phyloP scores from a whole-genome alignment of 176 grass and related monocot genomes.

The Oryza officinalis region DNA sequence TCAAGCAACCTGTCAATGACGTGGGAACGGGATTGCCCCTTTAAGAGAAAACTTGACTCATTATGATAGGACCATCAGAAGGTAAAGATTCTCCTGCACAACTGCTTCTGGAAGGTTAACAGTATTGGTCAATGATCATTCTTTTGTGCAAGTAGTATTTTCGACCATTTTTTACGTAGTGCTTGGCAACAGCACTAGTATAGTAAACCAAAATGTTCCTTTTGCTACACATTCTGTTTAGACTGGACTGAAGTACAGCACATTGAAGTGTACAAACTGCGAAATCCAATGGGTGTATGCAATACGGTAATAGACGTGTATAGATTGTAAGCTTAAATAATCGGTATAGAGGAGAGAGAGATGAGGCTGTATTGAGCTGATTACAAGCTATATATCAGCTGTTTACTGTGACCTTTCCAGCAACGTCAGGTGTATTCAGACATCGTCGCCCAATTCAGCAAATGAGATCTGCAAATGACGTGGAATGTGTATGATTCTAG shows the following conservation, averaged over 20 bases:
- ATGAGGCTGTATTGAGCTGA: not conserved
- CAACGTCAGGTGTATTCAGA: not conserved
- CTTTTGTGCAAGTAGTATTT: slow-evolving; percentile 19
- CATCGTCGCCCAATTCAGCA: too few relatives aligned
- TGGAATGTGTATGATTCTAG: not conserved
- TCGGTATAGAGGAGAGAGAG: not conserved
- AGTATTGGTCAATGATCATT: slow-evolving; percentile 18
- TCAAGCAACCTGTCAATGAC: slow-evolving; percentile 18
- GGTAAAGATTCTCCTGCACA: not conserved
- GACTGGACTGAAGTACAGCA: not conserved
- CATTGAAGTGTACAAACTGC: slow-evolving; percentile 3
- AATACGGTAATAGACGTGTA: not conserved
- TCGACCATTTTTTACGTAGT: slow-evolving; percentile 15
- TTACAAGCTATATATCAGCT: not conserved
- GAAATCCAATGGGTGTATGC: not conserved
- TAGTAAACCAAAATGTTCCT: not conserved
- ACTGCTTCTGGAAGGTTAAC: slow-evolving; percentile 4
- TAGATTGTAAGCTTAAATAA: not conserved
- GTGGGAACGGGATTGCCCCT: not conserved
- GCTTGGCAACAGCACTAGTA: not conserved
- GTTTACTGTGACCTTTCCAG: not conserved
- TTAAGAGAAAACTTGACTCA: not conserved
- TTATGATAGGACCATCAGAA: not conserved
- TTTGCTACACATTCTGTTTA: not conserved
- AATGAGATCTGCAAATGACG: not conserved